Evolutionary conservation across 345 rosid genomes (phyloP), one percentile per base, ranked within the genome.

Genomic region (Turnera subulata): DNA sequence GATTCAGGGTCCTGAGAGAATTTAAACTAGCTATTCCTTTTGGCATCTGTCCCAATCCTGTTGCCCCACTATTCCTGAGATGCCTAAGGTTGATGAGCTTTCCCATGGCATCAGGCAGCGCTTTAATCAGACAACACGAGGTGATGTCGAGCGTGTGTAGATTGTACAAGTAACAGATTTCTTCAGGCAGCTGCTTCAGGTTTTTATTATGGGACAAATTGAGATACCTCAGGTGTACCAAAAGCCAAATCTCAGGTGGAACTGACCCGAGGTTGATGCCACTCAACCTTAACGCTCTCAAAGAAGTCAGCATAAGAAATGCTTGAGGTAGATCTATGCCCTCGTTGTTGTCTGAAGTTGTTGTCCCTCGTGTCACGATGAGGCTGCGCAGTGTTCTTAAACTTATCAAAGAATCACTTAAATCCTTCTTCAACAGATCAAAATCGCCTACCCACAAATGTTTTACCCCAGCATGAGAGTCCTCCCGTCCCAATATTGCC

Each of bases 161-260:
- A 47, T 67, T 67, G 21, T 10, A 51, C 7, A 59, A 12, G 11
- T 39, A 24, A 39, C 71, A n/a, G 13, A 66, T 21, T 16, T 43
- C 38, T 29, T 53, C 65, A 19, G 60, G 65, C 37, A 59, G 26
- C 13, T 11, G 32, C 53, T 39, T 17, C 16, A 67, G 25, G 6
- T 16, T 0, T 0, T 0, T 0, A 21, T 19, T 21, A 0, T 0
- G 0, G 8, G 43, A 37, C 54, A 53, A 38, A 7, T 66, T 23
- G 2, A 66, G 71, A 39, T 59, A 53, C 19, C 55, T 59, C 42
- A 66, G 16, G 46, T 46, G 55, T 4, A 53, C 15, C 35, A 53
- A 24, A 16, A 35, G 29, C 51, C 38, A 47, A 1, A 59, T 45
- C 5, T 29, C 64, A 2, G 10, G 37, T 16, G 65, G 46, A 53